Base-by-base conservation (phyloP, 140 eudicot genomes). In the Stevia rebaudiana region DNA sequence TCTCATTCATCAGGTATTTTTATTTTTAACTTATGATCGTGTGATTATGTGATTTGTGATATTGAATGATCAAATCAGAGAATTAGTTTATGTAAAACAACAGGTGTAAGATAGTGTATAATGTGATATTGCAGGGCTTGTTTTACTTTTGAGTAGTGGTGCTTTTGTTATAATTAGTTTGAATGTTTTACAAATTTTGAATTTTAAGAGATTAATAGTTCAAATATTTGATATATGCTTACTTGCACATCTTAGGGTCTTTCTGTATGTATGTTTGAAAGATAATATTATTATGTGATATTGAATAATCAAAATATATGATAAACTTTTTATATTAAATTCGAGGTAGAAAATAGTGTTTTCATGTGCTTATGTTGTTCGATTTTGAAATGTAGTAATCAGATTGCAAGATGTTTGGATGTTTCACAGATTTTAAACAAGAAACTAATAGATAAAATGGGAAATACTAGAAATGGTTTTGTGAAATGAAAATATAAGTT, bases 1-100 rank as follows among this genome's bases (percentile, higher is more conserved):
- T 83, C 80, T 92, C 51, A 92, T 92, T 36, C 80, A 84, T 62
- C 98, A 92, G 95, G 97, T 90, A 69, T 19, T 63, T 61, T 17
- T 66, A 12, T 63, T 61, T 17, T 66, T 9, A 67, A 17, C 50
- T 49, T 31, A 17, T 9, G 12, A 54, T 54, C 15, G n/a, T 54
- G 22, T 54, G 61, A 54, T 54, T 30, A 28, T 54, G 22, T 54
- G 61, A 54, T 30, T 13, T 54, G 22, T 54, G 61, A 54, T 54
- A n/a, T 13, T 28, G 21, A 54, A 25, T 25, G 36, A 24, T n/a
- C 17, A 16, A 28, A 54, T 13, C 40, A 28, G 19, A 25, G 31
- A 28, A 28, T 54, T 54, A 24, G 56, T 50, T 50, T 40, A 25
- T 25, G 61, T 54, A 54, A 54, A 13, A 30, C 39, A 28, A 28